These are phyloP conservation scores for Apiotrichum laibachii DNA, from an alignment of 1,284 basidiomycete species.

Conservation along the genomic window DNA sequence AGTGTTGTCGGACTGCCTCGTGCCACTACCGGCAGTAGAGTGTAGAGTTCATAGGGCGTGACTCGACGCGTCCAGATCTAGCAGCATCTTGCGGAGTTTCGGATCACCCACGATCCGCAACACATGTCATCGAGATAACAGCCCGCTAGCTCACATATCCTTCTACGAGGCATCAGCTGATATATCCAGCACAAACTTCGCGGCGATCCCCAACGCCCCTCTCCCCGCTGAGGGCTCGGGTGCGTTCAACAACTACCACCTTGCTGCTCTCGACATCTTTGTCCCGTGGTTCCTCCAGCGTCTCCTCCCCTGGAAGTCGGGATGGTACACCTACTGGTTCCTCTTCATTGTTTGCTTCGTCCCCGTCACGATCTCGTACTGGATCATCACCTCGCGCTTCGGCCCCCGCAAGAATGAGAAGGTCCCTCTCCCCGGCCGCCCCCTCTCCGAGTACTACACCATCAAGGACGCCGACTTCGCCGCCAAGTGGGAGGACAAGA, in stretches of 20 bases:
- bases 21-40: background rate
- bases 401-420: constrained; percentile 83
- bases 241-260: constrained; percentile 75
- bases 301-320: constrained; percentile 63
- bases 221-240: constrained; percentile 84
- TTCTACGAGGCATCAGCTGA: background rate
- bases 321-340: constrained; percentile 69
- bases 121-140: too few species aligned
- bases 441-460: constrained; percentile 84
- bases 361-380: constrained; percentile 82
- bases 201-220: constrained; percentile 66
- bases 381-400: constrained; percentile 80
- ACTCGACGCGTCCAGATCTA: too few species aligned
- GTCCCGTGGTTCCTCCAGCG: constrained; percentile 79
- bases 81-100: too few species aligned
- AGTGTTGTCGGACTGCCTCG: background rate
- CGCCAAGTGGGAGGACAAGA: constrained; percentile 71
- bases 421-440: constrained; percentile 77
- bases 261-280: constrained; percentile 70
- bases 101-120: too few species aligned
- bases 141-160: too few species aligned
- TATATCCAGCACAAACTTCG: constrained; percentile 31
- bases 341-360: constrained; percentile 70
- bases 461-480: constrained; percentile 82
- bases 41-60: too few species aligned